phyloP scores from a whole-genome alignment of 2,329 filamentous ascomycete species.

The Ophiostoma sp. region DNA sequence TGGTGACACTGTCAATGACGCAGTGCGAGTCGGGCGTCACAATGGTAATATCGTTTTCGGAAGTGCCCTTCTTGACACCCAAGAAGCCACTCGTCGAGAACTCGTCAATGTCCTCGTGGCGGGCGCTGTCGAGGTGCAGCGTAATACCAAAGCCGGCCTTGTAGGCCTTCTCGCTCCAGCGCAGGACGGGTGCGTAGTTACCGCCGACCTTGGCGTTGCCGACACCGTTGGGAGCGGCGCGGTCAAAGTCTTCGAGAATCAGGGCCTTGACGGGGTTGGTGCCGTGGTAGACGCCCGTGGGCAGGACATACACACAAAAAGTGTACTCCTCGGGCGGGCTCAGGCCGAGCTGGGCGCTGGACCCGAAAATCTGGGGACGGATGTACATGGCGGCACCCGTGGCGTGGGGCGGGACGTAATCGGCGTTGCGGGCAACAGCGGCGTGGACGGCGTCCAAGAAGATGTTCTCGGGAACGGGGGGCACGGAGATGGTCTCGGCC shows the following conservation, averaged over 20 bases:
- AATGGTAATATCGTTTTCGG: conserved; percentile 60
- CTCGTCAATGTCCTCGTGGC: conserved; percentile 84
- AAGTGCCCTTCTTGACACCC: conserved; percentile 62
- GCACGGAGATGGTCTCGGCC: conserved; percentile 79
- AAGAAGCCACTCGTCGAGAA: conserved; percentile 95
- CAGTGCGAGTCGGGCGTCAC: conserved; percentile 85
- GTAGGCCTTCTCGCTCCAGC: conserved; percentile 80
- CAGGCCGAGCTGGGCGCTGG: conserved; percentile 80
- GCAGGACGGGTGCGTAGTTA: conserved; percentile 90
- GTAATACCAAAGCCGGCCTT: conserved; percentile 88
- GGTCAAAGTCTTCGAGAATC: conserved; percentile 90
- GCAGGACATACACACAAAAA: conserved; percentile 85
- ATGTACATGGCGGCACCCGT: conserved; percentile 93
- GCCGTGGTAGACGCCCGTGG: conserved; percentile 93
- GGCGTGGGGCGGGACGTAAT: conserved; percentile 84
- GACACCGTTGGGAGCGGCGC: conserved; percentile 85
- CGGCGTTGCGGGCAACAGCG: conserved; percentile 85
- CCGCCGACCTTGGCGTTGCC: conserved; percentile 93
- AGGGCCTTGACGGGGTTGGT: conserved; percentile 82
- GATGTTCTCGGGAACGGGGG: conserved; percentile 70
- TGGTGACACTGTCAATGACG: conserved; percentile 85
- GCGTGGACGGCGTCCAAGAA: conserved; percentile 77
- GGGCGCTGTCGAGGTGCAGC: conserved; percentile 84
- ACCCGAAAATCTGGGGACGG: conserved; percentile 84
- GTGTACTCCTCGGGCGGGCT: conserved; percentile 89